Evolutionary conservation across 2,329 filamentous ascomycete genomes (phyloP), one percentile per base, ranked within the genome.

Genomic region (Neonectria punicea): DNA sequence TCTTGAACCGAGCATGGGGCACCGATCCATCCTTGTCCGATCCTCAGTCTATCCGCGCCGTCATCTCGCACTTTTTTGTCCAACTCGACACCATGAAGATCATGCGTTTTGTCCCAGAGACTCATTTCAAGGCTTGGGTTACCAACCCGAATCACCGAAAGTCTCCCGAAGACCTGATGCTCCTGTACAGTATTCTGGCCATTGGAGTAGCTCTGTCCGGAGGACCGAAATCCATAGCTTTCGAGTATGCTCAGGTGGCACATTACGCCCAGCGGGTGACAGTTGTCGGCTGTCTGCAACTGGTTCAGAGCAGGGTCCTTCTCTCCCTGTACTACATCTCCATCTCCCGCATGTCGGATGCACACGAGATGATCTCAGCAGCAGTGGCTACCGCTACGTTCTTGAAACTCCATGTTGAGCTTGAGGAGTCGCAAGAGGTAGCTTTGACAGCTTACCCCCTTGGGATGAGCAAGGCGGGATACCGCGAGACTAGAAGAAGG

Each of bases 251-350:
- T 4, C 80, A 82, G 41, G 85, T 90, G 54, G 88, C 89, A 4
- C 82, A 86, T 53, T 87, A 87, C 71, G 89, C 88, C 4, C 79
- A 82, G 54, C 79, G 75, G 54, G 75, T 70, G 50, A 68, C 72
- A 7, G 67, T 63, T 2, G 53, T 62, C 11, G 72, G 70, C 60
- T 77, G 77, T 36, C 77, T 93, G 53, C 89, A 92, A 69, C 80
- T 93, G 49, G 87, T 90, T 13, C 91, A 93, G 74, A 86, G 86
- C 51, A 85, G 89, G 58, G 80, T 93, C n/a, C 81, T 93, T 16
- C 82, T 93, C 43, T 85, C 87, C 20, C 78, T 92, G 7, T 92
- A 90, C 77, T 87, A 89, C 68, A 87, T 90, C 65, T 86, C 90
- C 1, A 84, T 85, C 22, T 87, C 87, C 14, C 86, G 86, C n/a